Base-by-base conservation (phyloP, 805 yeast genomes). In the Schwanniomyces pseudopolymorphus region DNA sequence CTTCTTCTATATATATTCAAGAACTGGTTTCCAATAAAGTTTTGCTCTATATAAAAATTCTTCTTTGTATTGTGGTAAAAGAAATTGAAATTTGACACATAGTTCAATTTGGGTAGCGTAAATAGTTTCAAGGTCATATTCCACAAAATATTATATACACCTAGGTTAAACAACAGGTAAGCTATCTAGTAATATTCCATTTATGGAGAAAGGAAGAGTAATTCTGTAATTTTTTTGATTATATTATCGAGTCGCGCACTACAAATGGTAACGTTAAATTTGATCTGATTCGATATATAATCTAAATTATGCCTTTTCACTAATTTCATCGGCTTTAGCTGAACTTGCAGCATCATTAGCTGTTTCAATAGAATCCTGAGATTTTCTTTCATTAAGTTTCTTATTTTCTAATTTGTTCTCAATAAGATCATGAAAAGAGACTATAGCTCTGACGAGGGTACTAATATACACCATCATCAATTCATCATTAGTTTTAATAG, bases 401-500 rank as follows among this genome's bases (percentile, higher is more conserved):
- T 83, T 85, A 66, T 90, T 90, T 56, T 87, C 89, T 54, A 94
- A 84, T 70, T 94, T 94, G 72, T 95, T 95, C 59, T 94, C 98
- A 62, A 94, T 94, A 66, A 94, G 79, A 65, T 94, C 96, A 68
- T 94, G 96, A 79, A 94, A 92, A 9, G 98, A 95, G 61, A 94
- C 87, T 58, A 95, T 91, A 5, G 98, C 87, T 62, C 98, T 81
- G 20, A 94, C 96, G 58, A 94, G 74, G 43, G 92, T 85, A 59
- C 94, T 81, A 54, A 94, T 83, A 64, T 95, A 95, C 21, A 94
- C 82, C 61, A 89, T 79, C 99, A 95, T 92, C 57, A 95, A 75
- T 67, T 94, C 96, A 63, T 94, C 99, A 62, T 94, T 95, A 2
- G 99, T 89, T 70, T 92, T 94, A 38, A 87, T 79, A 1, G 96